Percentiles rank a stretch among this genome's conserved stretches.
Conservation (phyloP, 495 filamentous ascomycete species). For the Hyphodiscus hymeniophilus region DNA sequence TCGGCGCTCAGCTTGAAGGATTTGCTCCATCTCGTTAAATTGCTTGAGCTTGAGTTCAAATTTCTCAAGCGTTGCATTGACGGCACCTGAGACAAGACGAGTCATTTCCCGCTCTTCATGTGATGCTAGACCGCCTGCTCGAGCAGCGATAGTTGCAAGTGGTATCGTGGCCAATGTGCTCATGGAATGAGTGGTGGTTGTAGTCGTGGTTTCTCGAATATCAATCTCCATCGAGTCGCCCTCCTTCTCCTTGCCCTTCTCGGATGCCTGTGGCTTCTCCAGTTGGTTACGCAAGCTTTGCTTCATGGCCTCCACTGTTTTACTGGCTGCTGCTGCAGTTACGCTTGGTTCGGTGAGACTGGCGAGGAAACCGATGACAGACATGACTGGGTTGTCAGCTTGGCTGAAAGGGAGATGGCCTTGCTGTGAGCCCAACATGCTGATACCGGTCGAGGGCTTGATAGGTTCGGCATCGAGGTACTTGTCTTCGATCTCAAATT, state of each 20-base stretch:
- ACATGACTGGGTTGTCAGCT: slow-evolving; percentile 90
- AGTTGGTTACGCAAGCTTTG: slow-evolving; percentile 65
- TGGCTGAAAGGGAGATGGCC: slow-evolving; percentile 80
- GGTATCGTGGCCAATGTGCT: slow-evolving; percentile 69
- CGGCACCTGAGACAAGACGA: slow-evolving; percentile 73
- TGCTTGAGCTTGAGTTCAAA: slow-evolving; percentile 80
- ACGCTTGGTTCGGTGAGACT: slow-evolving; percentile 79
- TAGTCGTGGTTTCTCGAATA: slow-evolving; percentile 31
- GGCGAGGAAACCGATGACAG: slow-evolving; percentile 86
- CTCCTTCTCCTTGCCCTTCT: slow-evolving; percentile 49
- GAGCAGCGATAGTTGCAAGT: slow-evolving; percentile 75
- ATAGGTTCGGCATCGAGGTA: slow-evolving; percentile 70
- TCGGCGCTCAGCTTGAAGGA: slow-evolving; percentile 82
- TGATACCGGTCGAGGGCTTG: slow-evolving; percentile 48
- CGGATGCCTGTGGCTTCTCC: slow-evolving; percentile 41
- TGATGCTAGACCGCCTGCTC: slow-evolving; percentile 79
- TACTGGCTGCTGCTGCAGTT: slow-evolving; percentile 80
- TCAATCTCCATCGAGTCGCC: slow-evolving; percentile 49
- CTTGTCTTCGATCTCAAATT: slow-evolving; percentile 84
- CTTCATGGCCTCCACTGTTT: slow-evolving; percentile 75
- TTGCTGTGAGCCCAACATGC: slow-evolving; percentile 50
- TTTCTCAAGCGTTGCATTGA: slow-evolving; percentile 78
- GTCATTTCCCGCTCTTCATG: slow-evolving; percentile 97
- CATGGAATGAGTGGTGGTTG: slow-evolving; percentile 37
- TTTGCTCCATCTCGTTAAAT: slow-evolving; percentile 90